These are phyloP conservation scores for Lippia alba DNA, from an alignment of 305 asterid genomes.

Conservation along the genomic window DNA sequence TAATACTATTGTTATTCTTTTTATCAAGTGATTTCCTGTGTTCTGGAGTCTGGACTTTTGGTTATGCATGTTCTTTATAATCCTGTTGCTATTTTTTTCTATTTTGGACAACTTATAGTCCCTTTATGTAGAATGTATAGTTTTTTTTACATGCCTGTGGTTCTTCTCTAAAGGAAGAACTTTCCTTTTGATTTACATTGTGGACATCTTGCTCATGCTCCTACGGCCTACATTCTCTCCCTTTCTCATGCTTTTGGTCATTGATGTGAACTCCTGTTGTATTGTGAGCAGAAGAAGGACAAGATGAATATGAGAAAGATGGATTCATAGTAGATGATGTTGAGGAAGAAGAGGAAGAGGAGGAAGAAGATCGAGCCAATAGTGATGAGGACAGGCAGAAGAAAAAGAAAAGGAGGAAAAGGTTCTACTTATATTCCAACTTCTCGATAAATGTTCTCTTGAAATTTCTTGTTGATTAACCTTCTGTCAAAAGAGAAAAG, in stretches of 20 bases:
- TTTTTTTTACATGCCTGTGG: neutral
- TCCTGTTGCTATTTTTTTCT: neutral
- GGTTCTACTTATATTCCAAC: constrained; percentile 44
- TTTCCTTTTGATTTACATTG: neutral
- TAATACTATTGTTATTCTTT: neutral
- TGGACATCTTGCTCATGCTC: neutral
- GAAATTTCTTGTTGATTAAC: constrained; percentile 15
- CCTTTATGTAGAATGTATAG: no score
- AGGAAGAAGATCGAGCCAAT: constrained; percentile 74
- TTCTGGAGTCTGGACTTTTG: neutral
- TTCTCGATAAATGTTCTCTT: neutral
- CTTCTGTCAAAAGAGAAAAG: constrained; percentile 2
- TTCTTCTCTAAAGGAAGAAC: neutral
- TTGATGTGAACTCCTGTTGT: constrained; percentile 30
- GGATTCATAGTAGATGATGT: constrained; percentile 91
- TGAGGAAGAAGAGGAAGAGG: constrained; percentile 85
- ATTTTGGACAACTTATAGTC: neutral
- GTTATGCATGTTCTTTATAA: neutral
- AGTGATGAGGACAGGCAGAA: constrained; percentile 83
- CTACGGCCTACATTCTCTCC: no score
- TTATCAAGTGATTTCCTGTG: neutral
- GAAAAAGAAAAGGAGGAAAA: constrained; percentile 90
- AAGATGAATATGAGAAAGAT: constrained; percentile 94
- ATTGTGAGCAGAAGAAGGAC: constrained; percentile 71
- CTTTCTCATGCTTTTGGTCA: constrained; percentile 16